Evolutionary conservation across 129 eudicot species (phyloP).

Genomic region (Gnaphalium uliginosum): DNA sequence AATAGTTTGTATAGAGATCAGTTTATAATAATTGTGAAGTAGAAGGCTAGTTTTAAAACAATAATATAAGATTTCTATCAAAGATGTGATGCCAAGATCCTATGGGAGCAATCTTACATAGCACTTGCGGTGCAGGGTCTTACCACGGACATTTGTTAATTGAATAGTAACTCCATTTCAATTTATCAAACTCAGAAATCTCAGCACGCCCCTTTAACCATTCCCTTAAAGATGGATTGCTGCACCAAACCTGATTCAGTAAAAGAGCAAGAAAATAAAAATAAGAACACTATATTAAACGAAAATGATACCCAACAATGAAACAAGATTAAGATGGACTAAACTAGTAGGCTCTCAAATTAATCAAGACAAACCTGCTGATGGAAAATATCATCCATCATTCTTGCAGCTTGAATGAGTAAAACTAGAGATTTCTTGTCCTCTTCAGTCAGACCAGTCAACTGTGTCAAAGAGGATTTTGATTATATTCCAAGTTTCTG

Average conservation of each 20-base stretch:
- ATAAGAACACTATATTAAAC: neutral
- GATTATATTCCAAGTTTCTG: neutral
- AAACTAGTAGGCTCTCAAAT: too few relatives aligned
- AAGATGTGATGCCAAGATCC: neutral
- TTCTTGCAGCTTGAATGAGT: conserved; percentile 63
- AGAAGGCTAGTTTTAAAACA: neutral
- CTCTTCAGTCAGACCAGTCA: conserved; percentile 59
- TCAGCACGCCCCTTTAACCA: conserved; percentile 73
- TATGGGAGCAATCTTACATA: conserved; percentile 10
- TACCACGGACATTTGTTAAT: conserved; percentile 95
- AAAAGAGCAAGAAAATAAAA: neutral
- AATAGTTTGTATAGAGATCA: too few relatives aligned
- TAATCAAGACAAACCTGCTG: conserved; percentile 56
- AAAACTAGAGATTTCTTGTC: conserved; percentile 76
- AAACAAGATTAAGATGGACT: too few relatives aligned
- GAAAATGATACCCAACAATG: neutral
- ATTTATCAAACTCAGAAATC: conserved; percentile 58
- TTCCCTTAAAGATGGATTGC: conserved; percentile 78
- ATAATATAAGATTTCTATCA: neutral
- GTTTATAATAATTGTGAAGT: neutral
- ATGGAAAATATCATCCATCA: conserved; percentile 76
- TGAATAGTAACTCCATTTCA: conserved; percentile 76
- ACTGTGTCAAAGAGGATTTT: conserved; percentile 44
- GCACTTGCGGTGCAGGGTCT: conserved; percentile 22
- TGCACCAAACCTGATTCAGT: conserved; percentile 66